Base-by-base conservation (phyloP, 306 rosid genomes). In the Trifolium pratense region DNA sequence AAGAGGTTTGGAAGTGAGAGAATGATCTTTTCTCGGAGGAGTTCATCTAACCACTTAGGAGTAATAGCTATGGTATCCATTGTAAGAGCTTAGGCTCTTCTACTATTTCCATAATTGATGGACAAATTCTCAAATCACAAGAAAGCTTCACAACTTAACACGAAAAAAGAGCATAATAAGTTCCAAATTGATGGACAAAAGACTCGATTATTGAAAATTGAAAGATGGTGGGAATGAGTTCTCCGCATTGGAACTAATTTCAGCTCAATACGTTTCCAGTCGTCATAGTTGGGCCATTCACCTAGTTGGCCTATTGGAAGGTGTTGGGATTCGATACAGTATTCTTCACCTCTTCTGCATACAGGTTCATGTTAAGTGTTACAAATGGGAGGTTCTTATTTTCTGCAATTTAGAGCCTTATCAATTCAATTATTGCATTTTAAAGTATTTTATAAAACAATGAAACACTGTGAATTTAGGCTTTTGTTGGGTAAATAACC, bases 71-170 rank as follows among this genome's bases (percentile, higher is more conserved):
- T 51, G 3, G 57, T 16, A 51, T 16, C 25, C 57, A 51, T 17
- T 17, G 57, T 51, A 51, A 51, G 57, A 51, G 57, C 57, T 51
- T 51, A 17, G 21, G 57, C 25, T 42, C 57, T 51, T 51, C 21
- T 51, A 51, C 57, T 17, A 51, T 51, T 51, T 49, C 17, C 15
- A 51, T 16, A 16, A 7, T 17, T 3, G 25, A 18, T 51, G 12
- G 23, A 17, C 1, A 51, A 51, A 16, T 17, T 51, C 57, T 51
- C 57, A 17, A 51, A 17, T 17, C 56, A 49, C 7, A 53, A 46
- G 6, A n/a, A 43, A 52, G 58, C 0, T 52, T 52, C 58, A 52
- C 12, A 52, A 5, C 58, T 17, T 52, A 52, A 18, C 58, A 52
- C 26, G n/a, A 52, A 11, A 52, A 51, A 51, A 18, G 13, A 17